phyloP scores from a whole-genome alignment of 2,329 filamentous ascomycete species.

The Sporothrix dimorphospora region DNA sequence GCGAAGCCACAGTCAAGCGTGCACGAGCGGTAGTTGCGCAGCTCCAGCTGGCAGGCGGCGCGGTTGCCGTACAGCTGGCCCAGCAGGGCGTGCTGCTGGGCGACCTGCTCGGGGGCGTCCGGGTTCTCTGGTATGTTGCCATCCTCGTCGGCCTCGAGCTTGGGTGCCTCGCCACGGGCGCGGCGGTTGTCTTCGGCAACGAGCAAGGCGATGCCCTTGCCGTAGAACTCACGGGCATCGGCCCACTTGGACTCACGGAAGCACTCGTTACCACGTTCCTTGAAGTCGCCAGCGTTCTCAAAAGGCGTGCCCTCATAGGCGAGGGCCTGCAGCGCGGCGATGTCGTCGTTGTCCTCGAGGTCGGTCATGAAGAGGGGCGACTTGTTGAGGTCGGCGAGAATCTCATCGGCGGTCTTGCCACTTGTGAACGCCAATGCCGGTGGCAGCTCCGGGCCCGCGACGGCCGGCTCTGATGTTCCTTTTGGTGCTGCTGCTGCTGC shows the following conservation, averaged over 20 bases:
- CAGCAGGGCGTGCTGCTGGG: slow-evolving; percentile 65
- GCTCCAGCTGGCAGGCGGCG: slow-evolving; percentile 84
- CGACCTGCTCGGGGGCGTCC: slow-evolving; percentile 60
- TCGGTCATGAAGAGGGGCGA: slow-evolving; percentile 95
- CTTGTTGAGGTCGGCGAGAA: slow-evolving; percentile 60
- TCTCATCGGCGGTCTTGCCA: slow-evolving; percentile 58
- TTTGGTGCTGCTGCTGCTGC: background rate
- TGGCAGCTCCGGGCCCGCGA: slow-evolving; percentile 49
- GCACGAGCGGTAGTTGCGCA: slow-evolving; percentile 85
- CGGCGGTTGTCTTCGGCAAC: slow-evolving; percentile 63
- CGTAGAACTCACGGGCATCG: slow-evolving; percentile 91
- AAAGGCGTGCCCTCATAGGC: slow-evolving; percentile 89
- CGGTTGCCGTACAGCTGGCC: slow-evolving; percentile 85
- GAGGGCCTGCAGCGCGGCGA: slow-evolving; percentile 86
- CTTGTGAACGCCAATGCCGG: slow-evolving; percentile 47
- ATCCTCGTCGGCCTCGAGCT: slow-evolving; percentile 28
- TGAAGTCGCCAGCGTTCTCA: slow-evolving; percentile 83
- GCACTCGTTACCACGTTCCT: slow-evolving; percentile 88
- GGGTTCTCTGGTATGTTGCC: slow-evolving; percentile 41
- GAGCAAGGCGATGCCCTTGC: slow-evolving; percentile 78
- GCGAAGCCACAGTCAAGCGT: slow-evolving; percentile 82
- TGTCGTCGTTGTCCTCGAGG: slow-evolving; percentile 79
- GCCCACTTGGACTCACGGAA: slow-evolving; percentile 71
- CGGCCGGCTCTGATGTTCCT: background rate
- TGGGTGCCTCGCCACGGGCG: slow-evolving; percentile 42